phyloP scores from a whole-genome alignment of 352 stramenopile species.

The Phytopythium chamaehyphon region DNA sequence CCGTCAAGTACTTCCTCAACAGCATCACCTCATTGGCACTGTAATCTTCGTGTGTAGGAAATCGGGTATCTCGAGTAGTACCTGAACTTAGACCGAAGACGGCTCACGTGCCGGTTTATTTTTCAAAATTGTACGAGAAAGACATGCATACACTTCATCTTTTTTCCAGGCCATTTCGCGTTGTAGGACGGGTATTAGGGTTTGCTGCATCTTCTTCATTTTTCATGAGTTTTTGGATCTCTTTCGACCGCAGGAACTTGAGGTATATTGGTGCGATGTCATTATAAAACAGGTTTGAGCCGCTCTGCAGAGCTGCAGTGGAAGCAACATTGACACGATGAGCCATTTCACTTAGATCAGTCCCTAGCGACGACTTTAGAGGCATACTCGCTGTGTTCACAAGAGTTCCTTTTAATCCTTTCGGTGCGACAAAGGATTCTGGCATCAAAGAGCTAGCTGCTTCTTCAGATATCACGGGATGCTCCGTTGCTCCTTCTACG shows the following conservation, averaged over 20 bases:
- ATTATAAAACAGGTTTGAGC: slow-evolving; percentile 59
- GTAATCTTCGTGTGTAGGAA: slow-evolving; percentile 5
- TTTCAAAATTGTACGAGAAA: background rate
- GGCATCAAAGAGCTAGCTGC: no score
- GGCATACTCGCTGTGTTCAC: no score
- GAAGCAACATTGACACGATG: background rate
- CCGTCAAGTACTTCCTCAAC: slow-evolving; percentile 1
- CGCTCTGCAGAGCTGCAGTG: background rate
- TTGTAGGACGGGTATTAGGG: background rate
- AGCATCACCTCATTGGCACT: background rate
- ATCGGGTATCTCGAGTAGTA: no score
- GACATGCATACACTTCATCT: background rate
- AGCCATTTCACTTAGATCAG: no score
- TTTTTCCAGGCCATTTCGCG: background rate
- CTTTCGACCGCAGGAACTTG: slow-evolving; percentile 69
- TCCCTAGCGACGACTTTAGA: no score
- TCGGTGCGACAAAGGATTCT: no score
- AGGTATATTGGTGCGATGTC: slow-evolving; percentile 71
- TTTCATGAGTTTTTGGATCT: slow-evolving; percentile 53
- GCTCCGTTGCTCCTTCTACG: no score
- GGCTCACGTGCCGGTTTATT: background rate
- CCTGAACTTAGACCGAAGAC: background rate
- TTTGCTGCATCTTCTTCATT: slow-evolving; percentile 2
- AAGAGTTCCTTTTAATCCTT: no score
- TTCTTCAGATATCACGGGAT: no score